Conservation (phyloP, 768 basidiomycete species). For the Neoboletus subvelutipes region DNA sequence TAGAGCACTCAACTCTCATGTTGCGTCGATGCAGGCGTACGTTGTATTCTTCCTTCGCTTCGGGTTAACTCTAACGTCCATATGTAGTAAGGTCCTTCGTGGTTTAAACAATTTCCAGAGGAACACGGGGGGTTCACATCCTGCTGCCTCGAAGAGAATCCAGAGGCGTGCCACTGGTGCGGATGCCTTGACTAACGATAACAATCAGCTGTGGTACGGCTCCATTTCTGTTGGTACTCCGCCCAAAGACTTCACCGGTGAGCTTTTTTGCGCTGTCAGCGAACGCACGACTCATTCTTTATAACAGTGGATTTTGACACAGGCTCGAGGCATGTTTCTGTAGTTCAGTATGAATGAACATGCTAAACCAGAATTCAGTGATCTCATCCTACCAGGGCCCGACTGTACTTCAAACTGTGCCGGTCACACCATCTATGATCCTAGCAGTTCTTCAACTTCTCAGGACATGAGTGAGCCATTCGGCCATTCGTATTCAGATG, state of each 20-base stretch:
- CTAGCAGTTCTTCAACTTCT: conserved; percentile 15
- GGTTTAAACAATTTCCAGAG: conserved; percentile 1
- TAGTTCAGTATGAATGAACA: too few relatives aligned
- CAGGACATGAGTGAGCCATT: conserved; percentile 1
- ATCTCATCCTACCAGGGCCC: conserved; percentile 29
- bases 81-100: not conserved
- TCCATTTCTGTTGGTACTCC: conserved; percentile 15
- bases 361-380: conserved; percentile 13
- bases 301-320: conserved; percentile 28
- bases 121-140: conserved; percentile 1
- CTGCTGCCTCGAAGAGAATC: not conserved
- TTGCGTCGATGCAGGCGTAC: conserved; percentile 1
- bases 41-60: not conserved
- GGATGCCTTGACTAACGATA: not conserved
- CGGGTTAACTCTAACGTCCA: not conserved
- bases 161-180: not conserved
- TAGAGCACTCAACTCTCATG: conserved; percentile 7
- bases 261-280: not conserved
- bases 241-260: not conserved
- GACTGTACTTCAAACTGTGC: conserved; percentile 26
- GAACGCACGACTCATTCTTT: not conserved
- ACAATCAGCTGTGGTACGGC: conserved; percentile 9
- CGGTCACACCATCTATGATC: conserved; percentile 33
- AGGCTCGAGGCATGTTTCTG: conserved; percentile 21
- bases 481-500: not conserved